Evolutionary conservation across 2,329 filamentous ascomycete species (phyloP).

Genomic region (Colletotrichum viniferum): DNA sequence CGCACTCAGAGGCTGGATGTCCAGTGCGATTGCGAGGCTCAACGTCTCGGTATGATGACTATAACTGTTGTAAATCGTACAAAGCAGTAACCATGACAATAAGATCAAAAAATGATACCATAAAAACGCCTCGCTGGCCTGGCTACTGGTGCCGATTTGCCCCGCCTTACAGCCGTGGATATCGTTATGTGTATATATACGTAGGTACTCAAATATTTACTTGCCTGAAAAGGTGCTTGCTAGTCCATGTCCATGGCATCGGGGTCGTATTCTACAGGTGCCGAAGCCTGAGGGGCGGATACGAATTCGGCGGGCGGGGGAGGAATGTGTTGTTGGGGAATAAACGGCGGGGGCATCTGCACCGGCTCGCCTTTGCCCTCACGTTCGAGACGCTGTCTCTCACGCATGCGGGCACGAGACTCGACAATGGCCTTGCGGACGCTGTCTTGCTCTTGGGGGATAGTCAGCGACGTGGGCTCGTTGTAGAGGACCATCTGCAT

Average conservation of each 20-base stretch:
- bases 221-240: neutral
- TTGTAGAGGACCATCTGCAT: slow-evolving; percentile 85
- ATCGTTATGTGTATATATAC: neutral
- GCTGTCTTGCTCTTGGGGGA: slow-evolving; percentile 76
- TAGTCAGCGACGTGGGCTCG: slow-evolving; percentile 76
- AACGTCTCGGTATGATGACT: neutral
- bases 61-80: slow-evolving; percentile 4
- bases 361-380: slow-evolving; percentile 18
- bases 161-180: neutral
- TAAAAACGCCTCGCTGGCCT: slow-evolving; percentile 1
- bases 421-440: slow-evolving; percentile 87
- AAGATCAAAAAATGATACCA: neutral
- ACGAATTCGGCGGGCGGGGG: neutral
- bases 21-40: neutral
- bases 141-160: neutral
- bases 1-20: neutral
- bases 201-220: neutral
- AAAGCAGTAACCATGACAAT: neutral
- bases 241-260: slow-evolving; percentile 74
- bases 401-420: slow-evolving; percentile 70
- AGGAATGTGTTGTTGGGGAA: slow-evolving; percentile 4
- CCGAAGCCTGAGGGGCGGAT: slow-evolving; percentile 9
- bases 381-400: slow-evolving; percentile 50
- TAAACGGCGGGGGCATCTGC: slow-evolving; percentile 19
- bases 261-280: slow-evolving; percentile 43